Conservation (phyloP, 768 basidiomycete species). For the Amyloporia xantha region DNA sequence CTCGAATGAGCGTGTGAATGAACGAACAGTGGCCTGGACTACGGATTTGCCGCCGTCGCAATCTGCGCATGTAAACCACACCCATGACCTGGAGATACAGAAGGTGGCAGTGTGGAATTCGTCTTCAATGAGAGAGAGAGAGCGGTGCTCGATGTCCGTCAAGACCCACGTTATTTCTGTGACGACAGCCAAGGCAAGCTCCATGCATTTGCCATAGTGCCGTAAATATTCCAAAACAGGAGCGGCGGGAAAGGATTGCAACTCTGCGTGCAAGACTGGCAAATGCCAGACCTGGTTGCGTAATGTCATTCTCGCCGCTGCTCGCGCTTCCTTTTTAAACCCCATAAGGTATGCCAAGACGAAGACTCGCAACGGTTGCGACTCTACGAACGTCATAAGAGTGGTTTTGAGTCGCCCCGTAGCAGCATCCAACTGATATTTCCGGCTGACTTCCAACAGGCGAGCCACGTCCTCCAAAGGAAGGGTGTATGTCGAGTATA, state of each 20-base stretch:
- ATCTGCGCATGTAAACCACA: neutral
- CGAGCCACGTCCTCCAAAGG: neutral
- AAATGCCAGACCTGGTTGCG: neutral
- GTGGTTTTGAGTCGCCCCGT: neutral
- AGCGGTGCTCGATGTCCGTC: neutral
- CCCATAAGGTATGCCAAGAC: slow-evolving; percentile 7
- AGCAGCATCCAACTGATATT: slow-evolving; percentile 18
- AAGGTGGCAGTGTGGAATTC: neutral
- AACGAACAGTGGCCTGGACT: neutral
- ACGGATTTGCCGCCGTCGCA: neutral
- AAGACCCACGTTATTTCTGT: neutral
- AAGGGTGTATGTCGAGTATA: neutral
- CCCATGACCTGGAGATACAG: neutral
- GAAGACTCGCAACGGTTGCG: slow-evolving; percentile 9
- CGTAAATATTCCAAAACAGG: neutral
- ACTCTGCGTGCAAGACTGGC: neutral
- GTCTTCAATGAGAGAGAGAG: neutral
- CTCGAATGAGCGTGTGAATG: neutral
- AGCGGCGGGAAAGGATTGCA: neutral
- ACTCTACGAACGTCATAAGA: neutral
- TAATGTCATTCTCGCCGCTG: slow-evolving; percentile 1
- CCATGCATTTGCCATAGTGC: neutral
- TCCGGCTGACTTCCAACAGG: slow-evolving; percentile 12
- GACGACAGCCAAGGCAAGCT: neutral
- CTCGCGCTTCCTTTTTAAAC: neutral